Evolutionary conservation across 306 rosid species (phyloP), one percentile per base, ranked within the genome.

Genomic region (Sesbania bispinosa): DNA sequence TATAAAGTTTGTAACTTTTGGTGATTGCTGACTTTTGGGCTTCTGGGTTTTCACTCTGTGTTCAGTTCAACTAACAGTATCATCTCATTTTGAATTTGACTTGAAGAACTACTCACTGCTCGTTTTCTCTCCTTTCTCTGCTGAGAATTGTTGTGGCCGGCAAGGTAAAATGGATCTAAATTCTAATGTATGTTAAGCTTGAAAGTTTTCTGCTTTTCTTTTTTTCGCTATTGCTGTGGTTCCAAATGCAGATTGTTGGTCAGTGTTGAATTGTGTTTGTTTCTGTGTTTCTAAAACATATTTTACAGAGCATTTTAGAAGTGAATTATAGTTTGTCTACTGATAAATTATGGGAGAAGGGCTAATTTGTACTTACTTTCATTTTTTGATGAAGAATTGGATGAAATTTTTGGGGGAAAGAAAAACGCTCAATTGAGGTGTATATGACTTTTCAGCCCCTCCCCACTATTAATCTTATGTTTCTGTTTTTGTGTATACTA

Each of bases 91-190:
- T 78, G 9, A 20, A 13, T 51, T 32, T 39, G 20, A 30, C 42
- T n/a, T n/a, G n/a, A 27, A 57, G 11, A 35, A 8, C 67, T 1
- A n/a, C 21, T 26, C 29, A 11, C n/a, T 29, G 21, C 30, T 27
- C n/a, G 15, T 64, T 39, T 57, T 29, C 58, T 3, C 58, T 57
- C n/a, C n/a, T n/a, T 59, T 69, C 35, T 58, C 46, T 18, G 54
- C 59, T 43, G 46, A n/a, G 74, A 67, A 46, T 60, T 69, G 30
- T 60, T 26, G 71, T 39, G 33, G 23, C 23, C 13, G 15, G n/a
- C 52, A 66, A 81, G 82, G 85, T 71, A 76, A 64, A 16, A 43
- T 71, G 63, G 74, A 71, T 79, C 75, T 65, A 15, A 5, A n/a
- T n/a, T n/a, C n/a, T n/a, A n/a, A n/a, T 70, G 18, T 20, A 8